phyloP scores from a whole-genome alignment of 192 early-diverging fungal genomes.

The Backusella parvicylindrica region DNA sequence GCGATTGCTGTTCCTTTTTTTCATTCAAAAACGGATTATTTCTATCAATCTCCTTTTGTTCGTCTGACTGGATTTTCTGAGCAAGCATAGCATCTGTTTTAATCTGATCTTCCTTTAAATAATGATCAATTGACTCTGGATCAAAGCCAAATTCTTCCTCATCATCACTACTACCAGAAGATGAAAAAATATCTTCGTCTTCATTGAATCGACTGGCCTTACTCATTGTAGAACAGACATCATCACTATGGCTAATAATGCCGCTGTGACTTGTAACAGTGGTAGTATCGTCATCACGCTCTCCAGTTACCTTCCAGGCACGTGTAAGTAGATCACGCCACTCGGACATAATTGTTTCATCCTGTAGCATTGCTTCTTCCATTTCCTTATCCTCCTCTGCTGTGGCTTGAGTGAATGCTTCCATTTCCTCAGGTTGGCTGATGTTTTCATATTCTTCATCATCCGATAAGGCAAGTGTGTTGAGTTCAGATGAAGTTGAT shows the following conservation, averaged over 20 bases:
- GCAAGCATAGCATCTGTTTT: conserved; percentile 20
- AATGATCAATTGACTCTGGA: conserved; percentile 7
- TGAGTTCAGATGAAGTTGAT: not conserved
- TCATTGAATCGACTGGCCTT: conserved; percentile 27
- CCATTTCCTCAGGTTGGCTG: not conserved
- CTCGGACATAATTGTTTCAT: conserved; percentile 28
- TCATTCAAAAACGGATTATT: conserved; percentile 20
- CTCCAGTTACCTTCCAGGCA: conserved; percentile 19
- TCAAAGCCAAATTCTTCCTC: conserved; percentile 23
- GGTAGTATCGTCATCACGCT: not conserved
- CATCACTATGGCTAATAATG: conserved; percentile 5
- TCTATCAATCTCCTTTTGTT: conserved; percentile 13
- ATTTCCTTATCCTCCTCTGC: conserved; percentile 15
- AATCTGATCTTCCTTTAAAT: conserved; percentile 16
- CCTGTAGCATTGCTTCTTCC: conserved; percentile 23
- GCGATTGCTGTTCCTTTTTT: not conserved
- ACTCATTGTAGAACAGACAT: conserved; percentile 14
- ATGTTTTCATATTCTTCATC: not conserved
- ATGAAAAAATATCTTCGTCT: not conserved
- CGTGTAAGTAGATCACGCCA: conserved; percentile 30
- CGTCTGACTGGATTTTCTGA: conserved; percentile 12
- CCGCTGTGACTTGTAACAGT: not conserved
- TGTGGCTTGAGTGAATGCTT: conserved; percentile 5
- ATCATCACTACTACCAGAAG: not conserved
- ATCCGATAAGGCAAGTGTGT: not conserved